Conservation (phyloP, 1,139 yeast genomes). For the Suhomyces yuchorum region DNA sequence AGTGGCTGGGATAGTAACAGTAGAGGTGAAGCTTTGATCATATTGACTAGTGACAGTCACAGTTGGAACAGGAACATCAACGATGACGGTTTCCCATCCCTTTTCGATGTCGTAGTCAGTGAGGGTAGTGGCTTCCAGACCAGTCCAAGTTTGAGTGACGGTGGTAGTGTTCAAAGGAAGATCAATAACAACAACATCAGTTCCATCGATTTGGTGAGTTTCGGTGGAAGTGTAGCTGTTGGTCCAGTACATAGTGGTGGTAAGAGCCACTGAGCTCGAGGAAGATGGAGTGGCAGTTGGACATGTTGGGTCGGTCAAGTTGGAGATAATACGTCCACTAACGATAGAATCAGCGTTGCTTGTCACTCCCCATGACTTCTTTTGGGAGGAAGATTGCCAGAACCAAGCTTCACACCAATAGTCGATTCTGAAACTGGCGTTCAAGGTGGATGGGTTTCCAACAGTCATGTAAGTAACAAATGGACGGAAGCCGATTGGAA, state of each 20-base stretch:
- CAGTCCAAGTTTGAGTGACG: not conserved
- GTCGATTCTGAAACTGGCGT: not conserved
- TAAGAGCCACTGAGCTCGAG: no score
- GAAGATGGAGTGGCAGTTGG: no score
- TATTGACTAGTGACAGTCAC: not conserved
- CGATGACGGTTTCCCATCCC: not conserved
- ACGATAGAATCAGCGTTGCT: not conserved
- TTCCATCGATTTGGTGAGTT: not conserved
- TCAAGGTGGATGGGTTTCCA: not conserved
- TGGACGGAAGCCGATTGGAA: constrained; percentile 2
- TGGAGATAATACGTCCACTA: not conserved
- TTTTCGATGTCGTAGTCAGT: not conserved
- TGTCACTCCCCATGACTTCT: not conserved
- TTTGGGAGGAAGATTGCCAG: not conserved
- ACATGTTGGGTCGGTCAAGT: not conserved
- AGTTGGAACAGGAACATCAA: not conserved
- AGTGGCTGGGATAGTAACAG: not conserved
- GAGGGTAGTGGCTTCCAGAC: not conserved
- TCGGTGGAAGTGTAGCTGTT: not conserved
- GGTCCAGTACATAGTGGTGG: not conserved
- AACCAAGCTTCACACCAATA: constrained; percentile 1
- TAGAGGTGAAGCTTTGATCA: not conserved
- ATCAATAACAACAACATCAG: not conserved
- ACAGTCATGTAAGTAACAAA: not conserved
- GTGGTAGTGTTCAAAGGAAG: not conserved